Conservation (phyloP, 2,329 filamentous ascomycete genomes). For the Fusarium torulosum region DNA sequence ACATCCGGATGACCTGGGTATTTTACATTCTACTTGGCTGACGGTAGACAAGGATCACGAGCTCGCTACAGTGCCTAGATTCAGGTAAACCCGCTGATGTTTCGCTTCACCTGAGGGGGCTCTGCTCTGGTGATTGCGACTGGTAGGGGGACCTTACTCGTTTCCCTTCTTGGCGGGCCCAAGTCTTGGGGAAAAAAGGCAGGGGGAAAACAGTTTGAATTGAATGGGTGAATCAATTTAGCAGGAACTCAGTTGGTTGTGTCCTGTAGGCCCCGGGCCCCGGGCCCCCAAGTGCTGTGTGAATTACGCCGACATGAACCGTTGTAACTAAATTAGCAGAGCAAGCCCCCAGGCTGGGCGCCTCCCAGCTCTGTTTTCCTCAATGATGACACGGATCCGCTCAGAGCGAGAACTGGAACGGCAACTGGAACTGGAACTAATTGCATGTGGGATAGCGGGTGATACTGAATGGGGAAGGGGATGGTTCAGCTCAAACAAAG, state of each 20-base stretch:
- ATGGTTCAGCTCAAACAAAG: neutral
- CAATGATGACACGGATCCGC: slow-evolving; percentile 35
- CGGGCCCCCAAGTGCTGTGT: neutral
- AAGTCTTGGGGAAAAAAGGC: slow-evolving; percentile 9
- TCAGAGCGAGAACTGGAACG: neutral
- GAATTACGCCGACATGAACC: slow-evolving; percentile 16
- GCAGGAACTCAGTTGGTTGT: slow-evolving; percentile 6
- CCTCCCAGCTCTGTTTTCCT: neutral
- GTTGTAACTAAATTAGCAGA: slow-evolving; percentile 27
- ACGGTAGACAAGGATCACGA: slow-evolving; percentile 1
- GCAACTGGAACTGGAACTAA: neutral
- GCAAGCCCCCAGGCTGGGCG: slow-evolving; percentile 1
- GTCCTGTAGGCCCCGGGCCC: no score
- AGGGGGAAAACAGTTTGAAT: slow-evolving; percentile 6
- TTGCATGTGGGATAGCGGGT: neutral
- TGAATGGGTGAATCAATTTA: slow-evolving; percentile 10
- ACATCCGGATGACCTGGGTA: slow-evolving; percentile 1
- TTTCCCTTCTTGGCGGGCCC: slow-evolving; percentile 26
- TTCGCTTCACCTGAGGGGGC: slow-evolving; percentile 6
- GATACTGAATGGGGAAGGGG: neutral
- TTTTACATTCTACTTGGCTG: neutral
- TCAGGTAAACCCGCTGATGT: slow-evolving; percentile 18
- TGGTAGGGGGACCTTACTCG: slow-evolving; percentile 15
- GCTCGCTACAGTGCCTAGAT: slow-evolving; percentile 8
- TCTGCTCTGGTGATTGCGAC: slow-evolving; percentile 18